Evolutionary conservation across 768 basidiomycete species (phyloP), one percentile per base, ranked within the genome.

Genomic region (Rhodotorula toruloides): DNA sequence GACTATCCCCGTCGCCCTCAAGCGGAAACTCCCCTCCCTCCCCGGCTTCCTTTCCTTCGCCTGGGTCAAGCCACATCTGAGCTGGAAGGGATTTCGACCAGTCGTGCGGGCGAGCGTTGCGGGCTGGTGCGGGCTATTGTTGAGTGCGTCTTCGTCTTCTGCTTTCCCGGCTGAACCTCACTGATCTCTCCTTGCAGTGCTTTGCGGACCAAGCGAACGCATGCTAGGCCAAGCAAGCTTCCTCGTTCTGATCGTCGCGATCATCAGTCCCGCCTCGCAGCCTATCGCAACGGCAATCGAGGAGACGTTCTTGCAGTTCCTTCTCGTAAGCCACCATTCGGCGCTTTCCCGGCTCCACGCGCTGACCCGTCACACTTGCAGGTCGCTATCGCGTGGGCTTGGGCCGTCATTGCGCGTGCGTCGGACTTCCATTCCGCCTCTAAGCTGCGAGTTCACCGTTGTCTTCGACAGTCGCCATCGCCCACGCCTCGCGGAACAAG

Each of bases 121-220:
- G 34, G 64, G 63, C 9, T 72, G 71, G 71, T 68, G 67, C 46
- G 71, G 71, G 0, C 29, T 72, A 2, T 13, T 72, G 4, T 63
- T 72, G 25, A 54, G 61, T 64, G 53, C 32, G 52, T 40, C n/a
- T 29, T 22, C 31, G 8, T n/a, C 4, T 31, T 25, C 16, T 16
- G 14, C 21, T 36, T 16, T 34, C 25, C 31, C 21, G 17, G 40
- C 10, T 9, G 16, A 12, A 0, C 13, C 4, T 3, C 22, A 31
- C 34, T 36, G 17, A 6, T 5, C 22, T 19, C 10, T 16, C 27
- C 0, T 16, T 8, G 9, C 57, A 63, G 62, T 68, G n/a, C 63
- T 72, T 10, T 54, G 60, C 14, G 27, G 27, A 0, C 32, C 56
- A 22, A 61, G 59, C 31, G 34, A 58, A 19, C 25, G 27, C 12